A percentile compares a stretch with the other conserved stretches of the same genome.
These are phyloP conservation scores for Elaphomyces granulatus DNA, from an alignment of 495 filamentous ascomycete species.

Conservation along the genomic window DNA sequence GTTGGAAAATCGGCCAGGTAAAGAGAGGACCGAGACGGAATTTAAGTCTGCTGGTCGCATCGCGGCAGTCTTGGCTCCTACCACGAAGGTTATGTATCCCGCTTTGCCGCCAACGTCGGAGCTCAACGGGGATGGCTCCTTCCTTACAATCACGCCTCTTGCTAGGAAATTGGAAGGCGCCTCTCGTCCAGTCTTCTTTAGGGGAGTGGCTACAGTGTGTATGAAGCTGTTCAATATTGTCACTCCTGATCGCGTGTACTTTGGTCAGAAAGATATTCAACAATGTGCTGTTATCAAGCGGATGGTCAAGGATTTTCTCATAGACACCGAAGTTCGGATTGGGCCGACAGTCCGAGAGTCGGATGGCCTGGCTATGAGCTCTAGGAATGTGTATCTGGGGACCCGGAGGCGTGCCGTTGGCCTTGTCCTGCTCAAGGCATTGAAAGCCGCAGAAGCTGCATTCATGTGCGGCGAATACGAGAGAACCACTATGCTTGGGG, in stretches of 20 bases:
- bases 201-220: slow-evolving; percentile 90
- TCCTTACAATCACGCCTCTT: slow-evolving; percentile 85
- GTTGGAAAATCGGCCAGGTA: too few relatives aligned
- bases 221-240: slow-evolving; percentile 96
- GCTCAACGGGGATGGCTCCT: slow-evolving; percentile 61
- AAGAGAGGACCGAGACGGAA: slow-evolving; percentile 30
- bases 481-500: slow-evolving; percentile 50
- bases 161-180: slow-evolving; percentile 67
- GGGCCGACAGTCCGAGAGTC: slow-evolving; percentile 59
- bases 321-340: slow-evolving; percentile 63
- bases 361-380: slow-evolving; percentile 88
- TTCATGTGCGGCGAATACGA: slow-evolving; percentile 44
- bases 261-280: slow-evolving; percentile 96
- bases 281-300: slow-evolving; percentile 82
- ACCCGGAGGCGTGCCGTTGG: slow-evolving; percentile 54
- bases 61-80: slow-evolving; percentile 73
- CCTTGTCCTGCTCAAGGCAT: slow-evolving; percentile 49
- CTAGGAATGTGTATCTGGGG: slow-evolving; percentile 86
- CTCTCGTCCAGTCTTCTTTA: slow-evolving; percentile 86
- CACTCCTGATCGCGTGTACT: slow-evolving; percentile 77
- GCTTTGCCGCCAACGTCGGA: slow-evolving; percentile 69
- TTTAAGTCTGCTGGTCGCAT: slow-evolving; percentile 59
- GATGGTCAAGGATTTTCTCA: slow-evolving; percentile 75
- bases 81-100: slow-evolving; percentile 75
- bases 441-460: slow-evolving; percentile 53